phyloP scores from a whole-genome alignment of 768 basidiomycete species.

The Mycena pura region DNA sequence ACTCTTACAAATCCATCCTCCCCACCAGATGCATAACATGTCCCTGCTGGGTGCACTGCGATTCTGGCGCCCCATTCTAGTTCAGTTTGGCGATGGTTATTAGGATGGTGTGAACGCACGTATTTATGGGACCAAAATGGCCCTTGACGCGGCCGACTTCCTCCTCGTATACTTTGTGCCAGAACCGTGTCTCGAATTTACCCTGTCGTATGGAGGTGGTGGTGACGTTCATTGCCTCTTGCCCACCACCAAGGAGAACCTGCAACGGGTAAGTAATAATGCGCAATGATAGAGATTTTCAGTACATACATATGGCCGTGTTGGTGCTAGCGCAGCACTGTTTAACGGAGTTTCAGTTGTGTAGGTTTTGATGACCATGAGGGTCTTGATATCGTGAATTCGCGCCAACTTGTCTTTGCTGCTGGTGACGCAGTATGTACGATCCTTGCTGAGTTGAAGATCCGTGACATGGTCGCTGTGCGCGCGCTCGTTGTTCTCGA shows the following conservation, averaged over 20 bases:
- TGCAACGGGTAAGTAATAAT: constrained; percentile 33
- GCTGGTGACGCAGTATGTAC: constrained; percentile 94
- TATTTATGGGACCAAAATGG: constrained; percentile 96
- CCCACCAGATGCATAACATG: constrained; percentile 90
- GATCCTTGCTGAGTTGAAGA: constrained; percentile 87
- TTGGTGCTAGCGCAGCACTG: constrained; percentile 86
- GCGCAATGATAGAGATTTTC: background rate
- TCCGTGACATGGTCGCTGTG: constrained; percentile 91
- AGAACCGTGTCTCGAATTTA: constrained; percentile 98
- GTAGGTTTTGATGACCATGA: constrained; percentile 92
- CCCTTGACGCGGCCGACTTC: constrained; percentile 97
- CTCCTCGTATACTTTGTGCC: constrained; percentile 97
- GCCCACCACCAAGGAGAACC: constrained; percentile 94
- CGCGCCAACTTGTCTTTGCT: constrained; percentile 97
- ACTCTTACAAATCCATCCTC: constrained; percentile 96
- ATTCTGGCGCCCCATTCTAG: constrained; percentile 57
- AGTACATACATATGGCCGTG: constrained; percentile 77
- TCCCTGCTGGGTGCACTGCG: constrained; percentile 90
- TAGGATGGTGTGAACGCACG: constrained; percentile 59
- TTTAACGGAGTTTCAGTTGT: constrained; percentile 94
- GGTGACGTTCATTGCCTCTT: constrained; percentile 97
- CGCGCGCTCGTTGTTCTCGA: constrained; percentile 83
- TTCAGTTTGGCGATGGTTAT: background rate
- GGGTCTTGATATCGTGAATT: constrained; percentile 89
- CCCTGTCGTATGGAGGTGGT: constrained; percentile 94